Conservation (phyloP, 1,139 yeast species). For the Diutina sp. region DNA sequence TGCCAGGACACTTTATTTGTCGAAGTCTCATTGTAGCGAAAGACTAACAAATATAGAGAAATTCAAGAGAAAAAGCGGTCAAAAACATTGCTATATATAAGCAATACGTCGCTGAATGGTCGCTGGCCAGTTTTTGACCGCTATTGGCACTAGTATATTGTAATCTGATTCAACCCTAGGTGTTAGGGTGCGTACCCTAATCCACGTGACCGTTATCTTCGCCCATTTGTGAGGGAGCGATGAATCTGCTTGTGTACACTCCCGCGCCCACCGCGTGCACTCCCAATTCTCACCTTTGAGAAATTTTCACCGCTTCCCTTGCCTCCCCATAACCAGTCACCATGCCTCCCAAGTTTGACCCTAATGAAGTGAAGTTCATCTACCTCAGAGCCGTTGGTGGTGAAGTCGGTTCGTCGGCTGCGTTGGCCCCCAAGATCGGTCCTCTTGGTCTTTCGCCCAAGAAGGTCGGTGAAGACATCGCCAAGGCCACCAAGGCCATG, state of each 20-base stretch:
- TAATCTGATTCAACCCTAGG: background rate
- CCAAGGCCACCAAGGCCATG: constrained; percentile 98
- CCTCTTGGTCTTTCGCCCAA: constrained; percentile 99
- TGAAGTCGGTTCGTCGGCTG: constrained; percentile 99
- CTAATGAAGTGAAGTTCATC: constrained; percentile 95
- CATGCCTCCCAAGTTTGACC: constrained; percentile 98
- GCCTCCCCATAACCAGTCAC: constrained; percentile 7
- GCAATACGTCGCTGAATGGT: too few species aligned
- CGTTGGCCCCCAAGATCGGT: constrained; percentile 99
- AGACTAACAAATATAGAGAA: too few species aligned
- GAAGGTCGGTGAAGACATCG: constrained; percentile 99
- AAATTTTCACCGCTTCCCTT: background rate
- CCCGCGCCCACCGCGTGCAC: background rate
- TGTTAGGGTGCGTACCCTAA: background rate
- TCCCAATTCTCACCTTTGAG: background rate
- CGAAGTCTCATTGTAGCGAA: too few species aligned
- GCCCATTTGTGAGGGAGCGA: background rate
- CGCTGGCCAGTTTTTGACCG: too few species aligned
- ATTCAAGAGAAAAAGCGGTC: too few species aligned
- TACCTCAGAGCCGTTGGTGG: constrained; percentile 99
- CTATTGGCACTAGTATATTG: too few species aligned
- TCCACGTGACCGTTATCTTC: background rate
- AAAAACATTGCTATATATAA: too few species aligned
- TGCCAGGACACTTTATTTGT: too few species aligned
- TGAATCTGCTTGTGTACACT: background rate